These are phyloP conservation scores for Cercospora citrullina DNA, from an alignment of 2,329 filamentous ascomycete species.

Conservation along the genomic window DNA sequence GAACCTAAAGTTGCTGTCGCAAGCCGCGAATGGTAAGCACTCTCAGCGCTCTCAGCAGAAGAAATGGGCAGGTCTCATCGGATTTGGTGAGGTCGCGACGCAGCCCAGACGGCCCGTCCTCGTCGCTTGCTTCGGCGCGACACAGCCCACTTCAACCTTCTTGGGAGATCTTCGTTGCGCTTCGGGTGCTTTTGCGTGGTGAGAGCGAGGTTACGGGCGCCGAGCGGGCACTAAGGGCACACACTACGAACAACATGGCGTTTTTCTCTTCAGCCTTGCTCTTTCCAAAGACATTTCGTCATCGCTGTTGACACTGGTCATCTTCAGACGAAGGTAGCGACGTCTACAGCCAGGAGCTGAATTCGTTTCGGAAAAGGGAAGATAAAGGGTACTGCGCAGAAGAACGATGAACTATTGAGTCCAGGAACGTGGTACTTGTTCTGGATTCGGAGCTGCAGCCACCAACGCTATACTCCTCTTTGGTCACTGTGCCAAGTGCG, in stretches of 20 bases:
- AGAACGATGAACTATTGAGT: slow-evolving; percentile 1
- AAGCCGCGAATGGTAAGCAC: neutral
- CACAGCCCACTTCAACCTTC: slow-evolving; percentile 5
- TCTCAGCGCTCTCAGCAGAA: neutral
- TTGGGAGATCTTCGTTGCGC: slow-evolving; percentile 2
- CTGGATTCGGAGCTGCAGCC: slow-evolving; percentile 5
- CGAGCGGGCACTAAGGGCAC: neutral
- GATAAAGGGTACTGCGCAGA: neutral
- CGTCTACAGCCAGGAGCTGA: neutral
- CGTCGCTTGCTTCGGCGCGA: neutral
- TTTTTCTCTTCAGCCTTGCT: neutral
- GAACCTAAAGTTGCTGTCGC: slow-evolving; percentile 9
- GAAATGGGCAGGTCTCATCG: neutral
- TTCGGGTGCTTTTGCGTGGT: neutral
- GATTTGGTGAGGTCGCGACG: neutral
- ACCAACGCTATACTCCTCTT: slow-evolving; percentile 6
- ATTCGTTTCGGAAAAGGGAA: neutral
- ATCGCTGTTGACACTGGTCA: neutral
- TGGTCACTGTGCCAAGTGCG: slow-evolving; percentile 2
- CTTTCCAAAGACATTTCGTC: neutral
- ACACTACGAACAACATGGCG: neutral
- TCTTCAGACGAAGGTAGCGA: neutral
- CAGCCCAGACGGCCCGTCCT: neutral
- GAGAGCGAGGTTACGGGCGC: neutral
- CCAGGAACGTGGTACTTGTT: slow-evolving; percentile 6